These are phyloP conservation scores for Diaporthe sp. DNA, from an alignment of 2,329 filamentous ascomycete genomes.

Conservation along the genomic window DNA sequence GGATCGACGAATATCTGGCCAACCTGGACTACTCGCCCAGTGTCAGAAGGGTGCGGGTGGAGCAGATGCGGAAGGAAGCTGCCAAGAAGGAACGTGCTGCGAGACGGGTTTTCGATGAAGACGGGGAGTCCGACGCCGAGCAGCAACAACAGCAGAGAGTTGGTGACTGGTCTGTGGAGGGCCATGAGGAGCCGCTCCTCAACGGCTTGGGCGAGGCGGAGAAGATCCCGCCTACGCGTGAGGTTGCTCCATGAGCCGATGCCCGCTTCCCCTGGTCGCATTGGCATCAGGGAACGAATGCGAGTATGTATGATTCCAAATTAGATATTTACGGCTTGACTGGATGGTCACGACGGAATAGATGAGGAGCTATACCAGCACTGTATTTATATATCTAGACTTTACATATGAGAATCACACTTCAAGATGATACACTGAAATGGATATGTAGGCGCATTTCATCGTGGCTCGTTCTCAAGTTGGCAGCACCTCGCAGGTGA, in stretches of 20 bases:
- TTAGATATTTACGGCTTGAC: neutral
- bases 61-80: conserved; percentile 41
- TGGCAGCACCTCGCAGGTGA: neutral
- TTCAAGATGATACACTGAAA: neutral
- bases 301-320: neutral
- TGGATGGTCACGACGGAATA: too few species aligned
- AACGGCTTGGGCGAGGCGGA: conserved; percentile 45
- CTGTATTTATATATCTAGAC: neutral
- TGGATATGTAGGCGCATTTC: neutral
- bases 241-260: neutral
- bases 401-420: conserved; percentile 8
- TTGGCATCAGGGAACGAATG: neutral
- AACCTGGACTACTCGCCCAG: conserved; percentile 65
- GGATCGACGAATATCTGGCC: conserved; percentile 75
- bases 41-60: conserved; percentile 47
- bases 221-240: neutral
- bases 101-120: conserved; percentile 44
- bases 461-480: neutral
- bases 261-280: too few species aligned
- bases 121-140: conserved; percentile 17
- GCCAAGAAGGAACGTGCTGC: conserved; percentile 43
- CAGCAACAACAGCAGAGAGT: conserved; percentile 43
- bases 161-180: conserved; percentile 52
- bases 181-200: conserved; percentile 53
- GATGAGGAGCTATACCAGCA: neutral